Evolutionary conservation across 192 early-diverging fungal genomes (phyloP).

Genomic region (Umbelopsis sp.): DNA sequence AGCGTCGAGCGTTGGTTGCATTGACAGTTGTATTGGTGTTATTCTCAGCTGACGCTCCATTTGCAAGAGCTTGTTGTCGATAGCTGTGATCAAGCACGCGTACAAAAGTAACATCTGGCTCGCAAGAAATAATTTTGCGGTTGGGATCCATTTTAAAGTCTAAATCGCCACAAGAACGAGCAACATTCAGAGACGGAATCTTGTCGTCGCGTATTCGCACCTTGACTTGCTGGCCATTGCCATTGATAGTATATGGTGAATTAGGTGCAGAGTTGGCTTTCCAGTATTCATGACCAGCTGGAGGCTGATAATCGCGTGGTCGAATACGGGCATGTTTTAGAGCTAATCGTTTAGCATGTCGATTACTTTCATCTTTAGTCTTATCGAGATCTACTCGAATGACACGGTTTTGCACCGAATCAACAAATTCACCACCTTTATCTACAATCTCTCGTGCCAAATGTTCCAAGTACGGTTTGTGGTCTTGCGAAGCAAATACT

Average conservation of each 20-base stretch:
- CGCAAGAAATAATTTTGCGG: conserved; percentile 53
- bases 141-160: conserved; percentile 58
- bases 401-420: conserved; percentile 54
- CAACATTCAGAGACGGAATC: conserved; percentile 57
- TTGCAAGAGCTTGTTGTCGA: background rate
- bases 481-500: conserved; percentile 56
- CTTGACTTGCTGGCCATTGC: conserved; percentile 13
- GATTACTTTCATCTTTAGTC: conserved; percentile 50
- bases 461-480: conserved; percentile 60
- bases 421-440: conserved; percentile 64
- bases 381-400: conserved; percentile 55
- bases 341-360: conserved; percentile 43
- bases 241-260: conserved; percentile 9
- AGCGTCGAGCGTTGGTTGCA: conserved; percentile 25
- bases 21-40: background rate
- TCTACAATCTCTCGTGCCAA: conserved; percentile 56
- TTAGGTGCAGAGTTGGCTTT: background rate
- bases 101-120: conserved; percentile 59
- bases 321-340: conserved; percentile 63
- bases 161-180: conserved; percentile 59
- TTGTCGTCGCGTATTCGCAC: conserved; percentile 28
- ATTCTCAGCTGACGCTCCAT: background rate
- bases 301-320: conserved; percentile 44
- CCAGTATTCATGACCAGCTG: conserved; percentile 24
- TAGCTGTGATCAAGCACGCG: conserved; percentile 34